phyloP scores from a whole-genome alignment of 192 early-diverging fungal genomes.

The Geranomyces michiganensis region DNA sequence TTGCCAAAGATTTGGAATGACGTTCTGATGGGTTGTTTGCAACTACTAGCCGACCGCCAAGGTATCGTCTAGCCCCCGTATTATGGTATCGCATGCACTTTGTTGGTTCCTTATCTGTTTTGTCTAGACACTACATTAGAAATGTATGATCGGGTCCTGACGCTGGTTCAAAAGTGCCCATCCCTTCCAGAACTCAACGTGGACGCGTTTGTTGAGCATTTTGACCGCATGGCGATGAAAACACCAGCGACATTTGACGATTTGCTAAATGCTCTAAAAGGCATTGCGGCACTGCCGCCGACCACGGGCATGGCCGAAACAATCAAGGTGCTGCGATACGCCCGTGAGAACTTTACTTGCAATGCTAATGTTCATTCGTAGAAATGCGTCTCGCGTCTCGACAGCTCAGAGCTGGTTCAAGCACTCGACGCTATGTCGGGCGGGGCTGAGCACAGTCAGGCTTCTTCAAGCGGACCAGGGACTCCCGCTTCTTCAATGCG shows the following conservation, averaged over 20 bases:
- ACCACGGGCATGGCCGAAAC: not conserved
- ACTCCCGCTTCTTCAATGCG: not conserved
- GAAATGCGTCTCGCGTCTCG: constrained; percentile 17
- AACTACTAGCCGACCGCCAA: constrained; percentile 19
- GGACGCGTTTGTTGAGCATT: constrained; percentile 33
- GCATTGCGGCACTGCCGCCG: constrained; percentile 28
- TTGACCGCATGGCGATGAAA: constrained; percentile 18
- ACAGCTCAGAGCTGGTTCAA: constrained; percentile 15
- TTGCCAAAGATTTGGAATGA: constrained; percentile 45
- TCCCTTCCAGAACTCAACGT: constrained; percentile 43
- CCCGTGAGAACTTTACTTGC: not conserved
- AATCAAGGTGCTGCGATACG: constrained; percentile 7
- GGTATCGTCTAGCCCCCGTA: too few relatives aligned
- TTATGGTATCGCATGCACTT: too few relatives aligned
- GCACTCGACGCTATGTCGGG: constrained; percentile 13
- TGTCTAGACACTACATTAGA: not conserved
- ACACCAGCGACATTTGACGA: constrained; percentile 27
- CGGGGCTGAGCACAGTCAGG: not conserved
- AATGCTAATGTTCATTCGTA: not conserved
- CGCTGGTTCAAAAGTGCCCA: constrained; percentile 48
- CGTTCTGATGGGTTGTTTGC: constrained; percentile 35
- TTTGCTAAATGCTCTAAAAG: constrained; percentile 14
- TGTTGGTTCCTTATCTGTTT: too few relatives aligned
- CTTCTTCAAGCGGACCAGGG: not conserved
- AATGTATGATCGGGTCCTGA: constrained; percentile 32